Conservation (phyloP, 1,139 yeast species). For the Zygosaccharomyces pseudobailii region DNA sequence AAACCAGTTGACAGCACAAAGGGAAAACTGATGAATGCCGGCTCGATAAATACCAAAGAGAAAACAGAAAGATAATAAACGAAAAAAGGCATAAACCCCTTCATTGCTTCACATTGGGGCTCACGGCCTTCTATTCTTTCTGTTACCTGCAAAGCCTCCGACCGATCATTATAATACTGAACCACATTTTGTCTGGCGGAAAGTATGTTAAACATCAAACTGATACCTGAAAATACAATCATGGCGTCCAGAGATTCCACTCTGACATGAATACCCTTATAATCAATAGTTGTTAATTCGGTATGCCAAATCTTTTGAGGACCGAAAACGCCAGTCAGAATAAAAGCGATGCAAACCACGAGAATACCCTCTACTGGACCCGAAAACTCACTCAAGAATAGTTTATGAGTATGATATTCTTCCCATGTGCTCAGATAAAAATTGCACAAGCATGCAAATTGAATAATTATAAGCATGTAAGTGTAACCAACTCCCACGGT, state of each 20-base stretch:
- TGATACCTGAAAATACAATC: constrained; percentile 36
- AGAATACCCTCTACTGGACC: constrained; percentile 96
- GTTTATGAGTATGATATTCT: constrained; percentile 84
- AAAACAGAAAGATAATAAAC: constrained; percentile 55
- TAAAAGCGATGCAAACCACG: constrained; percentile 51
- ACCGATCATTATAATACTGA: constrained; percentile 41
- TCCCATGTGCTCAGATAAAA: constrained; percentile 95
- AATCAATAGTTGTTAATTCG: constrained; percentile 19
- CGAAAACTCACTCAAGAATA: constrained; percentile 72
- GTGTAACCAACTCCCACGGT: constrained; percentile 71
- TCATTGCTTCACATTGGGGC: constrained; percentile 41
- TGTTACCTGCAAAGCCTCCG: constrained; percentile 17
- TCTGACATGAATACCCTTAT: constrained; percentile 11
- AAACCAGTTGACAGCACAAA: constrained; percentile 66
- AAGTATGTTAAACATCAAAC: constrained; percentile 62
- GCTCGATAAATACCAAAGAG: constrained; percentile 42
- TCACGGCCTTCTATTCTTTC: constrained; percentile 25
- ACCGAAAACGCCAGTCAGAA: constrained; percentile 65
- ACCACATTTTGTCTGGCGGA: constrained; percentile 72
- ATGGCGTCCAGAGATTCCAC: constrained; percentile 28
- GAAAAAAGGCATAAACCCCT: constrained; percentile 69
- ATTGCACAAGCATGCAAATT: constrained; percentile 73
- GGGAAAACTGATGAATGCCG: constrained; percentile 53
- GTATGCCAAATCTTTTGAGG: constrained; percentile 58
- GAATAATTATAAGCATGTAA: constrained; percentile 56